Evolutionary conservation across 768 basidiomycete species (phyloP).

Genomic region (Auriscalpium orientale): DNA sequence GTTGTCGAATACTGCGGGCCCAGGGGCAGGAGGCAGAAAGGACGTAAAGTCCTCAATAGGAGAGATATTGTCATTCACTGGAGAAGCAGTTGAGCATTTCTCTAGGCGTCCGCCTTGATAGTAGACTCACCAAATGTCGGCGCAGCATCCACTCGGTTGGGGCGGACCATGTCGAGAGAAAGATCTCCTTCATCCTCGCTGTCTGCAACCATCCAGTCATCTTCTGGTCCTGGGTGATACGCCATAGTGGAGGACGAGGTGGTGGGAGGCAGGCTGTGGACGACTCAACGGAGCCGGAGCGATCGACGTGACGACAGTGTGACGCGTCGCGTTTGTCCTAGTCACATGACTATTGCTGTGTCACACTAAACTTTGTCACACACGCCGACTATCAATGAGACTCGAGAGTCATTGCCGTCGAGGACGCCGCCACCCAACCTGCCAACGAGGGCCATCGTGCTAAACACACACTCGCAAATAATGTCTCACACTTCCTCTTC

Average conservation of each 20-base stretch:
- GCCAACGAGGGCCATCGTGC: too few species aligned
- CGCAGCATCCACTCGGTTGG: neutral
- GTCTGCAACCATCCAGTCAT: slow-evolving; percentile 13
- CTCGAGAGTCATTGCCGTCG: too few species aligned
- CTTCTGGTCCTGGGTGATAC: neutral
- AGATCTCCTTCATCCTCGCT: slow-evolving; percentile 13
- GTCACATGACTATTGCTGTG: neutral
- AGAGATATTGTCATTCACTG: neutral
- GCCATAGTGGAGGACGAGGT: neutral
- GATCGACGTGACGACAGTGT: neutral
- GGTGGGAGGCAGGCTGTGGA: neutral
- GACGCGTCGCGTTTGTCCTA: slow-evolving; percentile 1
- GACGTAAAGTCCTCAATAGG: slow-evolving; percentile 9
- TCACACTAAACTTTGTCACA: too few species aligned
- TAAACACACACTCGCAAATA: neutral
- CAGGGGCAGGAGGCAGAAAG: neutral
- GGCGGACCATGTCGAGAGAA: neutral
- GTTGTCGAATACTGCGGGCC: neutral
- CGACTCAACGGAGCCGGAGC: neutral
- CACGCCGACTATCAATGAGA: too few species aligned
- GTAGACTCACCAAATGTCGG: neutral
- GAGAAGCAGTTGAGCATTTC: neutral
- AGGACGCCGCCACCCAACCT: too few species aligned
- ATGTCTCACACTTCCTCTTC: slow-evolving; percentile 7
- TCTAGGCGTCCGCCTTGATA: neutral